Base-by-base conservation (phyloP, 225 moss, liverwort and hornwort genomes). In the Antitrichia curtipendula region DNA sequence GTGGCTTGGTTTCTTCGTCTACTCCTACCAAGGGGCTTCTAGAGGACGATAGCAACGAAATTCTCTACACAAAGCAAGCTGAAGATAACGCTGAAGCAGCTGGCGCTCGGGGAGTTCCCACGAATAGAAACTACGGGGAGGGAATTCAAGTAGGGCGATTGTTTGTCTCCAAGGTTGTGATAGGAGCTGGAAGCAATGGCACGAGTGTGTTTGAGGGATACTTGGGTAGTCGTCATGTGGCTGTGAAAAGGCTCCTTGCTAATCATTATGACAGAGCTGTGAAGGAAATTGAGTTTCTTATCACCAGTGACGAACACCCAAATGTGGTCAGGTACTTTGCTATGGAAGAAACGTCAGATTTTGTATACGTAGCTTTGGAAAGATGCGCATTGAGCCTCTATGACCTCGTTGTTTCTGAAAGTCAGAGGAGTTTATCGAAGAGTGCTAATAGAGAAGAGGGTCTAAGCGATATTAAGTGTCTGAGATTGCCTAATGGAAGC, bases 321-420 rank as follows among this genome's bases (percentile, higher is more conserved):
- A 99, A 99, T 77, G 99, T 99, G 88, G 99, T 99, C 58, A 91
- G 97, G 41, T 99, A 97, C 83, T 99, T 95, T 78, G 96, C 96
- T n/a, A 95, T 95, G 91, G 96, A 99, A 87, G 93, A 94, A 83
- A 94, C 96, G 10, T 29, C 89, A 45, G 97, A 97, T 86, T 99
- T 99, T 64, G 96, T 99, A n/a, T 99, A 94, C n/a, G 94, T 99
- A 65, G 93, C 99, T 50, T 90, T 99, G 84, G 99, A 99, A 87
- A 92, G 96, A 87, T 99, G 99, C 89, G 95, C 93, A 83, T 90
- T 94, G 91, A 99, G 93, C 90, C 88, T 99, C 71, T 89, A 95
- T 76, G 99, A 99, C 87, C 93, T 99, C 80, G 93, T 99, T 89
- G 86, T 94, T n/a, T 91, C 94, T 69, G 96, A 98, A 90, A 91